Evolutionary conservation across 2,329 filamentous ascomycete species (phyloP).

Genomic region (Apiospora aurea): DNA sequence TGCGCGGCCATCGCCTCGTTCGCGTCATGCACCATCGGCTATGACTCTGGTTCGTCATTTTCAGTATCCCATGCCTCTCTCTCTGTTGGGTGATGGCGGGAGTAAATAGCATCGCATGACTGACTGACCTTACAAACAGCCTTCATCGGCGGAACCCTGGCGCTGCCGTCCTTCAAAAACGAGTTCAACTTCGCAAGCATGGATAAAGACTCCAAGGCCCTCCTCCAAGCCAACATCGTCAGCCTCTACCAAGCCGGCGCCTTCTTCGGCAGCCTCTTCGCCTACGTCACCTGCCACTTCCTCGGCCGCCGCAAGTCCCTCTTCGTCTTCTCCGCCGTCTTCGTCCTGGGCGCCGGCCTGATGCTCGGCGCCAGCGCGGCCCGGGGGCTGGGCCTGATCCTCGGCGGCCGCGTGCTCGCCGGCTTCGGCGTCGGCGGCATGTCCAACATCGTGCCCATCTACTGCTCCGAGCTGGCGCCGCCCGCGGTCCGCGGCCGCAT

Average conservation of each 20-base stretch:
- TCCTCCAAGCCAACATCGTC: constrained; percentile 78
- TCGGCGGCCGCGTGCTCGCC: constrained; percentile 68
- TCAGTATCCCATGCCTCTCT: too few species aligned
- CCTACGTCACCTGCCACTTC: constrained; percentile 71
- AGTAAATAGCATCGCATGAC: too few species aligned
- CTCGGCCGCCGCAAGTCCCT: constrained; percentile 72
- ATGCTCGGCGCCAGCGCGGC: constrained; percentile 72
- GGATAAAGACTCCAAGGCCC: constrained; percentile 54
- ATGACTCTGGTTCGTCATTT: constrained; percentile 61
- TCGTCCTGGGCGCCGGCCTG: constrained; percentile 73
- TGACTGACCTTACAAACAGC: too few species aligned
- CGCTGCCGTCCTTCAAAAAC: constrained; percentile 70
- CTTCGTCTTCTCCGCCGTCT: constrained; percentile 66
- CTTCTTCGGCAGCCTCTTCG: constrained; percentile 80
- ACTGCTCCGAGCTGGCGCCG: constrained; percentile 66
- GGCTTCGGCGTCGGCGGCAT: constrained; percentile 67
- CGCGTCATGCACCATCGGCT: constrained; percentile 64
- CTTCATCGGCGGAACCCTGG: constrained; percentile 80
- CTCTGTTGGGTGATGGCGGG: too few species aligned
- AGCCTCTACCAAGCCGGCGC: constrained; percentile 84
- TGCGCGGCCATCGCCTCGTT: constrained; percentile 63
- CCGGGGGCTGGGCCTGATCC: constrained; percentile 69
- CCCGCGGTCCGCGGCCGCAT: constrained; percentile 70
- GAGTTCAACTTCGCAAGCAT: constrained; percentile 72
- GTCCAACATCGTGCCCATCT: constrained; percentile 60